Conservation (phyloP, 805 yeast genomes). For the Candida glaebosa region DNA sequence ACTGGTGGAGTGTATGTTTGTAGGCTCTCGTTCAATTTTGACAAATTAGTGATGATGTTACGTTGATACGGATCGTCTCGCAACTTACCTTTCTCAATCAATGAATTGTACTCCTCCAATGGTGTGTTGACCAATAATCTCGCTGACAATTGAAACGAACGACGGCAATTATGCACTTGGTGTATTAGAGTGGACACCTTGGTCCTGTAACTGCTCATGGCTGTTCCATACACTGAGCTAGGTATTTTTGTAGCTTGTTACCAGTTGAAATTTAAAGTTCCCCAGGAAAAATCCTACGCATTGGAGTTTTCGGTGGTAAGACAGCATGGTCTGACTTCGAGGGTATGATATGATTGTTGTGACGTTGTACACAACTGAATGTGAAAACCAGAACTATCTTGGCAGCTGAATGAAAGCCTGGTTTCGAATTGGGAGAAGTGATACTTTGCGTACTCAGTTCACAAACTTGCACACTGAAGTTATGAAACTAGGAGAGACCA, state of each 20-base stretch:
- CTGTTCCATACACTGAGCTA: background rate
- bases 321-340: no score
- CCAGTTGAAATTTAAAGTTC: background rate
- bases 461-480: no score
- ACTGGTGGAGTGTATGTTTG: slow-evolving; percentile 58
- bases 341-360: no score
- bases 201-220: slow-evolving; percentile 2
- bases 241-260: background rate
- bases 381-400: no score
- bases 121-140: slow-evolving; percentile 31
- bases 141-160: background rate
- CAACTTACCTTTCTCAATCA: slow-evolving; percentile 48
- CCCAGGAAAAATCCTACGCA: background rate
- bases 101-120: slow-evolving; percentile 46
- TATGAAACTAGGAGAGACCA: no score
- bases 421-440: no score
- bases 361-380: no score
- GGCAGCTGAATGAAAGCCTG: no score
- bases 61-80: slow-evolving; percentile 81
- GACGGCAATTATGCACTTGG: background rate
- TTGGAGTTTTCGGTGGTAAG: background rate
- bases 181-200: background rate
- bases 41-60: slow-evolving; percentile 59
- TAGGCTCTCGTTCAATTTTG: slow-evolving; percentile 55
- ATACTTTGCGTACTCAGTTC: no score